Evolutionary conservation across 139 green algal species (phyloP).

Genomic region (Chlamydomonas asymmetrica): DNA sequence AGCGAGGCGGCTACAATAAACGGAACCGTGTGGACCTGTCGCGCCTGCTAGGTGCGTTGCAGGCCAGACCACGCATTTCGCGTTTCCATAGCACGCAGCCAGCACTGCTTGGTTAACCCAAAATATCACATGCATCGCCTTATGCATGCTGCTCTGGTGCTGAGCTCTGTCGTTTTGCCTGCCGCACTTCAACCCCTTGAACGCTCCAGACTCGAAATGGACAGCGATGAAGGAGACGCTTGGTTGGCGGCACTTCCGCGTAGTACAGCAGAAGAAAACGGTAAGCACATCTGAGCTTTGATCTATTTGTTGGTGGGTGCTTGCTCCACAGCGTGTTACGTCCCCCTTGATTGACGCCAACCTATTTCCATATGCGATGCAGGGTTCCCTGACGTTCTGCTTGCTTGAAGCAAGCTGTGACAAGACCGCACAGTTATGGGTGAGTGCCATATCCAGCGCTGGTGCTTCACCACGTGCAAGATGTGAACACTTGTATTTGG

Average conservation of each 20-base stretch:
- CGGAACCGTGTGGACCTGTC: slow-evolving; percentile 36
- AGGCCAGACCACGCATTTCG: not conserved
- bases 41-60: slow-evolving; percentile 20
- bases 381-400: slow-evolving; percentile 13
- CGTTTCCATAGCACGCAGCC: not conserved
- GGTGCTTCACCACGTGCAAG: not conserved
- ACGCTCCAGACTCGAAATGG: slow-evolving; percentile 56
- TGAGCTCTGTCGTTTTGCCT: too few species aligned
- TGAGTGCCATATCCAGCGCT: not conserved
- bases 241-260: slow-evolving; percentile 55
- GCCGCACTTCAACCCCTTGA: not conserved
- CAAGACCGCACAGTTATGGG: slow-evolving; percentile 29
- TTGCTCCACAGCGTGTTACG: not conserved
- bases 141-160: not conserved
- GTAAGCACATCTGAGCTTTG: not conserved
- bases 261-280: slow-evolving; percentile 32
- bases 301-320: not conserved
- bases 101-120: not conserved
- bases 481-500: not conserved
- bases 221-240: slow-evolving; percentile 58
- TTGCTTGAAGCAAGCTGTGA: slow-evolving; percentile 37
- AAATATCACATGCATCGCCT: not conserved
- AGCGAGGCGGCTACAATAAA: slow-evolving; percentile 44
- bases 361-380: not conserved
- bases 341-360: not conserved